Percentiles rank a stretch among this genome's conserved stretches.
phyloP scores from a whole-genome alignment of 768 basidiomycete species.

The Floccularia luteovirens region DNA sequence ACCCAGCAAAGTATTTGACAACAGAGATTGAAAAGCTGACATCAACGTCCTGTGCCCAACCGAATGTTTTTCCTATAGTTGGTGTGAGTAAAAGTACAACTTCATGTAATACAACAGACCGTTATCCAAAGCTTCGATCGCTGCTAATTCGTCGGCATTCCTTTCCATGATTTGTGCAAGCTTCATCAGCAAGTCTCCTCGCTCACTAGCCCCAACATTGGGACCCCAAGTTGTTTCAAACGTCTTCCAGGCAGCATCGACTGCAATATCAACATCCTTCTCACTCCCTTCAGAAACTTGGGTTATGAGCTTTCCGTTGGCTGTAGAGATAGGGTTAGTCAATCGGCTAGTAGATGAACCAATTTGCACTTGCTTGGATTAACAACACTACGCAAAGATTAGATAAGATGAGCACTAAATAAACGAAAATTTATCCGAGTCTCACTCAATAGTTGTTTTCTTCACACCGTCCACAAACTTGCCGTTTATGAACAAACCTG shows the following conservation, averaged over 20 bases:
- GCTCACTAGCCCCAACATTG: slow-evolving; percentile 8
- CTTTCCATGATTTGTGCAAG: slow-evolving; percentile 53
- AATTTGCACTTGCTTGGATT: slow-evolving; percentile 34
- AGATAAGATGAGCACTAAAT: slow-evolving; percentile 5
- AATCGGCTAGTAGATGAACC: background rate
- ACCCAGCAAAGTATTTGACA: slow-evolving; percentile 47
- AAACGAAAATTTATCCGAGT: slow-evolving; percentile 3
- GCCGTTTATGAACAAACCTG: slow-evolving; percentile 71
- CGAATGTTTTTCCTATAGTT: slow-evolving; percentile 45
- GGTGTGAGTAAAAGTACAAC: slow-evolving; percentile 1
- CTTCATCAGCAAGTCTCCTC: slow-evolving; percentile 33
- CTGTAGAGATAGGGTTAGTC: slow-evolving; percentile 19
- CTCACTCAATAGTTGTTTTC: slow-evolving; percentile 56
- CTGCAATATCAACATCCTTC: slow-evolving; percentile 74
- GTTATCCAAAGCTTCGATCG: slow-evolving; percentile 63
- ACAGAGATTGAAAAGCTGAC: slow-evolving; percentile 30
- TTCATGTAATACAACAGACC: slow-evolving; percentile 20
- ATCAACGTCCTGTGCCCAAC: slow-evolving; percentile 38
- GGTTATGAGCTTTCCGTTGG: slow-evolving; percentile 57
- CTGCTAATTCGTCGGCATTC: slow-evolving; percentile 50
- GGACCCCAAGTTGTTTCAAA: slow-evolving; percentile 43
- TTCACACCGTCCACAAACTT: slow-evolving; percentile 53
- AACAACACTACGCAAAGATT: slow-evolving; percentile 32
- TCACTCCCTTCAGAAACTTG: slow-evolving; percentile 48
- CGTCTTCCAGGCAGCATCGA: slow-evolving; percentile 50